These are phyloP conservation scores for Coemansia umbellata DNA, from an alignment of 192 early-diverging fungal species.

Conservation along the genomic window DNA sequence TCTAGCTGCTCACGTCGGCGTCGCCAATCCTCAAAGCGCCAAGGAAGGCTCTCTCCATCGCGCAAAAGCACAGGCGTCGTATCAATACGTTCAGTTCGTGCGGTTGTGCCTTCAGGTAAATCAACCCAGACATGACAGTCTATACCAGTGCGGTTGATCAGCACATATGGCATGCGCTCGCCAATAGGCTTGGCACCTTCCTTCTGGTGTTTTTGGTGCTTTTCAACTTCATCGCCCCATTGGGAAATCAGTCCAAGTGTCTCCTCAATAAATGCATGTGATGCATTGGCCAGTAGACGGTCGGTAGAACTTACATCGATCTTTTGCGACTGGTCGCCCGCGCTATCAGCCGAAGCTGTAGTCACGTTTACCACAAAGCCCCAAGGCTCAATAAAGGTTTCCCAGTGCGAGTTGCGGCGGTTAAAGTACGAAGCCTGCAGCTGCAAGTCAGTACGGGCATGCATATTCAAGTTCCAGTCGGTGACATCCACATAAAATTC, in stretches of 20 bases:
- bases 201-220: conserved; percentile 21
- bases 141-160: conserved; percentile 91
- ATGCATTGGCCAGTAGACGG: conserved; percentile 80
- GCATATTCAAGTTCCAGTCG: conserved; percentile 78
- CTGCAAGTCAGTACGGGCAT: conserved; percentile 62
- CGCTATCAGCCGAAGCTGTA: conserved; percentile 1
- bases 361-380: conserved; percentile 58
- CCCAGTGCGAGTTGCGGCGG: conserved; percentile 97
- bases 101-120: conserved; percentile 35
- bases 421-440: conserved; percentile 92
- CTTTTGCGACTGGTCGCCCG: conserved; percentile 18
- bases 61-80: conserved; percentile 66
- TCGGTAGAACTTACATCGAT: conserved; percentile 69
- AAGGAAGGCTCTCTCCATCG: conserved; percentile 72
- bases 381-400: conserved; percentile 93
- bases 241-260: conserved; percentile 57
- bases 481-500: conserved; percentile 71
- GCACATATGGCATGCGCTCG: conserved; percentile 71
- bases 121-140: conserved; percentile 86
- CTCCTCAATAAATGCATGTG: conserved; percentile 76
- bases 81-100: conserved; percentile 49
- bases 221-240: conserved; percentile 44
- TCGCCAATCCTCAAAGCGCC: conserved; percentile 98
- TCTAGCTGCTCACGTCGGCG: conserved; percentile 76
- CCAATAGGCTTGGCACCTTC: conserved; percentile 16